These are phyloP conservation scores for Eimeria acervulina DNA, from an alignment of 169 alveolate genomes.

Conservation along the genomic window DNA sequence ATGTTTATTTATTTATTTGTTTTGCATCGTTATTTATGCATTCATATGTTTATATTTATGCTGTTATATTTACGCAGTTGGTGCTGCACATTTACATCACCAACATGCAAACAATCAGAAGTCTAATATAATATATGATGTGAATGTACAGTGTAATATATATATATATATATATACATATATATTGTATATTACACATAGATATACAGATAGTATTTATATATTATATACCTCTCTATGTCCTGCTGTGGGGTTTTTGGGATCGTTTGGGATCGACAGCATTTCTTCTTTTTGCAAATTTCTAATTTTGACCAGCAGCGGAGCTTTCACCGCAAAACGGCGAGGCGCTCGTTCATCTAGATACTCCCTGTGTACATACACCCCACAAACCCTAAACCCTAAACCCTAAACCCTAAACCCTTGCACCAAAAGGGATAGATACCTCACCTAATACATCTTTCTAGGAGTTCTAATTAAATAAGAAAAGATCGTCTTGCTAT, in stretches of 20 bases:
- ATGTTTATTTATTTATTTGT: not conserved
- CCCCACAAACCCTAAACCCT: not conserved
- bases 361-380: constrained; percentile 53
- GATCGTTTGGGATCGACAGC: constrained; percentile 78
- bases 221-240: constrained; percentile 66
- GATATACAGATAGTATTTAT: too few species aligned
- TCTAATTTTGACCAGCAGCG: constrained; percentile 73
- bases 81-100: too few species aligned
- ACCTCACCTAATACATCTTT: constrained; percentile 95
- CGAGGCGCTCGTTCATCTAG: constrained; percentile 77
- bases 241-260: constrained; percentile 50
- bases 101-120: too few species aligned
- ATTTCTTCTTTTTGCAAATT: constrained; percentile 33
- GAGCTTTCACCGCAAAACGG: constrained; percentile 82
- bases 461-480: constrained; percentile 96
- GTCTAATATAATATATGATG: too few species aligned
- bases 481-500: constrained; percentile 97
- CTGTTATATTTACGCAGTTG: too few species aligned
- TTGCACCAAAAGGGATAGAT: constrained; percentile 30
- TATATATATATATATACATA: too few species aligned
- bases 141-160: too few species aligned
- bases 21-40: too few species aligned
- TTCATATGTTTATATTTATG: too few species aligned
- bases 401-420: constrained; percentile 1
- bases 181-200: too few species aligned